Evolutionary conservation across 352 stramenopile species (phyloP).

Genomic region (Albugo candida): DNA sequence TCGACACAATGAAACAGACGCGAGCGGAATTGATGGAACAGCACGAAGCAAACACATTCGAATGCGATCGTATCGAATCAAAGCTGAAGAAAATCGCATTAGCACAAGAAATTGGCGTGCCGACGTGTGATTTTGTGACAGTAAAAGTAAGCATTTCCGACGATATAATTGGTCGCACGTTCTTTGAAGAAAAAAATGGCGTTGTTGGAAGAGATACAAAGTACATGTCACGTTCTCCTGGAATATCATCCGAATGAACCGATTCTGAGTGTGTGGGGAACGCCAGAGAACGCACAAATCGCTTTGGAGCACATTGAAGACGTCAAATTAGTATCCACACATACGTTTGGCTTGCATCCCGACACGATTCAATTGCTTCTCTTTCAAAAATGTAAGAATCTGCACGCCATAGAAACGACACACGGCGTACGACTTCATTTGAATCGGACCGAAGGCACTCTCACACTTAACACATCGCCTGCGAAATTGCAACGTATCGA

Average conservation of each 20-base stretch:
- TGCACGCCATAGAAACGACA: slow-evolving; percentile 41
- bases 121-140: slow-evolving; percentile 21
- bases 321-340: slow-evolving; percentile 37
- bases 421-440: slow-evolving; percentile 48
- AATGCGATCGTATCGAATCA: slow-evolving; percentile 27
- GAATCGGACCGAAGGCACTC: slow-evolving; percentile 38
- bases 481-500: slow-evolving; percentile 28
- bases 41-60: slow-evolving; percentile 26
- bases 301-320: slow-evolving; percentile 39
- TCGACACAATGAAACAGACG: slow-evolving; percentile 32
- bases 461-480: slow-evolving; percentile 31
- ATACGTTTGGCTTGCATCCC: slow-evolving; percentile 51
- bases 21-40: slow-evolving; percentile 35
- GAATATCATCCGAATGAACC: slow-evolving; percentile 40
- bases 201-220: slow-evolving; percentile 35
- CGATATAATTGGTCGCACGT: slow-evolving; percentile 36
- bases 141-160: slow-evolving; percentile 31
- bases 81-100: slow-evolving; percentile 32
- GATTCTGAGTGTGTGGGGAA: slow-evolving; percentile 30
- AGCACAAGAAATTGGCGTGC: slow-evolving; percentile 16
- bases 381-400: slow-evolving; percentile 47
- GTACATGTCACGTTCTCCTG: slow-evolving; percentile 32
- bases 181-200: slow-evolving; percentile 48
- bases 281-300: slow-evolving; percentile 14
- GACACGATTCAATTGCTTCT: slow-evolving; percentile 61